Base-by-base conservation (phyloP, 768 basidiomycete genomes). In the Kwoniella pini region DNA sequence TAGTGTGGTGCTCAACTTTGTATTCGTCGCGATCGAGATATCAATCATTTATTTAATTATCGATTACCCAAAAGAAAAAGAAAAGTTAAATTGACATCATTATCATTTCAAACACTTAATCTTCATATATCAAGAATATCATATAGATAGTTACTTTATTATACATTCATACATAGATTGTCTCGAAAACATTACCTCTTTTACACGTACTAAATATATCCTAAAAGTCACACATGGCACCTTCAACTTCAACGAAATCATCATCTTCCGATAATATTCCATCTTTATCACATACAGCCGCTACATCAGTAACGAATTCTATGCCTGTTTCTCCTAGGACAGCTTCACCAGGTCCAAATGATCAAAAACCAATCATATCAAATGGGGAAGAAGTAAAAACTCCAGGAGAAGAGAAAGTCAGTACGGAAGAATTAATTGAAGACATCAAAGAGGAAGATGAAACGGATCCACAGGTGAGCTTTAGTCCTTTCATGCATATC, bases 261-360 rank as follows among this genome's bases (percentile, higher is more conserved):
- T 22, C 44, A 15, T 57, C 55, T 17, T 46, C 55, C 48, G 48
- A 50, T n/a, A 50, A 50, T 54, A 52, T 61, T 22, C 43, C 65
- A 21, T 56, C 60, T 19, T 22, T 52, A 3, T 46, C 49, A 17
- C 50, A 52, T 49, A 63, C 54, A 36, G 57, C 63, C 31, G 57
- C 39, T 2, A 62, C 68, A 4, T 71, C 72, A 22, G 67, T 66
- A 30, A 54, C 67, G 4, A 64, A 63, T 19, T 54, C 64, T 15
- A 65, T 65, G 64, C 64, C 64, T 40, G 57, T 48, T 28, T 48
- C 63, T 13, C 63, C 63, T 9, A 24, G 56, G 7, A 55, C 52
- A 15, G 62, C 56, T 30, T 59, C 55, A 24, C 52, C 56, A 13
- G 50, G 13, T n/a, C 19, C 17, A 4, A 36, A 54, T 21, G 62